Percentiles rank a stretch among this genome's conserved stretches.
Conservation (phyloP, 768 basidiomycete genomes). For the Heimioporus sp. region DNA sequence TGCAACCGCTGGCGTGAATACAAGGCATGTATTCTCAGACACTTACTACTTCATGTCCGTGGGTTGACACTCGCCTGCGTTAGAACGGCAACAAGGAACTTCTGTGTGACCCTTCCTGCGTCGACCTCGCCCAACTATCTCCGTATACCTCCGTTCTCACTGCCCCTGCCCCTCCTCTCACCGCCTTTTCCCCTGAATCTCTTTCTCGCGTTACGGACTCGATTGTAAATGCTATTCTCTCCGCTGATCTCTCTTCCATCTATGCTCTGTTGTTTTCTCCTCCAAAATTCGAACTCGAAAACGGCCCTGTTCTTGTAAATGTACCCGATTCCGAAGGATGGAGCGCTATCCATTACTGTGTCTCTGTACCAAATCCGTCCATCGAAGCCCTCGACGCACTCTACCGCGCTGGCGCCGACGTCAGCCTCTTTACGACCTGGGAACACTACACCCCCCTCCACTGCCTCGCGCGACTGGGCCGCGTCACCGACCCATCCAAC, state of each 20-base stretch:
- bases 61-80: slow-evolving; percentile 2
- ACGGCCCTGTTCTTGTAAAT: slow-evolving; percentile 59
- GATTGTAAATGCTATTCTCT: slow-evolving; percentile 52
- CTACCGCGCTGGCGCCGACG: slow-evolving; percentile 74
- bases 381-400: slow-evolving; percentile 64
- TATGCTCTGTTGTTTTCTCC: slow-evolving; percentile 56
- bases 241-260: slow-evolving; percentile 49
- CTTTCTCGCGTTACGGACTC: slow-evolving; percentile 45
- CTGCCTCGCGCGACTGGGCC: slow-evolving; percentile 49
- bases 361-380: slow-evolving; percentile 52
- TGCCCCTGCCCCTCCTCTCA: slow-evolving; percentile 24
- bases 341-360: slow-evolving; percentile 73
- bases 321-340: slow-evolving; percentile 64
- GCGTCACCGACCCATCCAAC: slow-evolving; percentile 33
- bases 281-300: slow-evolving; percentile 37
- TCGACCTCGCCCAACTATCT: slow-evolving; percentile 24
- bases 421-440: slow-evolving; percentile 62
- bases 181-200: slow-evolving; percentile 39
- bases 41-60: not conserved
- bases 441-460: slow-evolving; percentile 70
- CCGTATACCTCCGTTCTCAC: slow-evolving; percentile 21
- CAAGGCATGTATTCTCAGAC: slow-evolving; percentile 39
- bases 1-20: slow-evolving; percentile 58
- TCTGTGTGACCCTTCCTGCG: slow-evolving; percentile 22
- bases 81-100: slow-evolving; percentile 33